Conservation (phyloP, 2,329 filamentous ascomycete species). For the Fusarium anthophilum region DNA sequence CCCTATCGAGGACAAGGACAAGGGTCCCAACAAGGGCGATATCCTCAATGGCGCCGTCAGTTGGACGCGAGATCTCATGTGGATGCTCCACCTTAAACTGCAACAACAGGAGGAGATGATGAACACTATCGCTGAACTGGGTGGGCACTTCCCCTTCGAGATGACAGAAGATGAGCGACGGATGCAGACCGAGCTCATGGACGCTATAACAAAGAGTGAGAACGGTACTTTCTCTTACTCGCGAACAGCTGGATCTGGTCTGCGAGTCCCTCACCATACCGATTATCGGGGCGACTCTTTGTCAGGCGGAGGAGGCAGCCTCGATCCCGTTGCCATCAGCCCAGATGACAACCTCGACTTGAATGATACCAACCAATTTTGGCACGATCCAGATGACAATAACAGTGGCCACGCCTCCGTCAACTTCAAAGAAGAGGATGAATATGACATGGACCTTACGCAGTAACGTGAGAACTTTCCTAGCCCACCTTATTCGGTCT, state of each 20-base stretch:
- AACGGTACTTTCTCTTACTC: slow-evolving; percentile 82
- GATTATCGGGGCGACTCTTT: slow-evolving; percentile 86
- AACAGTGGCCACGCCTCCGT: slow-evolving; percentile 72
- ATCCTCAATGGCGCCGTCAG: slow-evolving; percentile 97
- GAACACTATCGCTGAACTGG: slow-evolving; percentile 76
- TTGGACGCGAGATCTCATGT: slow-evolving; percentile 98
- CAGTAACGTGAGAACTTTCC: slow-evolving; percentile 35
- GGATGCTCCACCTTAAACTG: slow-evolving; percentile 90
- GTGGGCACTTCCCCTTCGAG: slow-evolving; percentile 81
- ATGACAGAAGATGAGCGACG: slow-evolving; percentile 91
- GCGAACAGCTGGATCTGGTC: slow-evolving; percentile 81
- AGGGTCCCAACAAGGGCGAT: slow-evolving; percentile 98
- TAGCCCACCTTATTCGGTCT: background rate
- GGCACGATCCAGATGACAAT: slow-evolving; percentile 76
- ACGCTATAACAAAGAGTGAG: slow-evolving; percentile 85
- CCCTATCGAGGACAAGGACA: slow-evolving; percentile 96
- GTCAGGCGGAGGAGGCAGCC: slow-evolving; percentile 54
- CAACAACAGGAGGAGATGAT: slow-evolving; percentile 90
- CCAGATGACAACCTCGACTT: slow-evolving; percentile 58
- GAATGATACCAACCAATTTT: slow-evolving; percentile 65
- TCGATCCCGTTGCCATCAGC: slow-evolving; percentile 51
- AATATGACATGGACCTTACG: slow-evolving; percentile 83
- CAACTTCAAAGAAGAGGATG: slow-evolving; percentile 94
- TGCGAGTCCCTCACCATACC: slow-evolving; percentile 92
- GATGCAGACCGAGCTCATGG: slow-evolving; percentile 92